Conservation (phyloP, 2,329 filamentous ascomycete species). For the Pseudopyricularia cyperi region DNA sequence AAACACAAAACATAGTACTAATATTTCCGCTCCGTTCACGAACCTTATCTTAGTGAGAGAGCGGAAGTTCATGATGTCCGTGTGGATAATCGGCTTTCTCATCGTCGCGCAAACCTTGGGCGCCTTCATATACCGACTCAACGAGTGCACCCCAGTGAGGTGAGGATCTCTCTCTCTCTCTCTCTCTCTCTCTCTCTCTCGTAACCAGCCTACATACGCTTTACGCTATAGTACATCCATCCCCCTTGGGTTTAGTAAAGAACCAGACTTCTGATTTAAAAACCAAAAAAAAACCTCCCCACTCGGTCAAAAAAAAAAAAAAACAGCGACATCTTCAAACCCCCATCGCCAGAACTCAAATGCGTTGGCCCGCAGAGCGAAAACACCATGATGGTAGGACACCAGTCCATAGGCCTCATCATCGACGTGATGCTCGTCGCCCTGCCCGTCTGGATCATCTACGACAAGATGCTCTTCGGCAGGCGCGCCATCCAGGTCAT, state of each 20-base stretch:
- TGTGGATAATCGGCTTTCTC: slow-evolving; percentile 8
- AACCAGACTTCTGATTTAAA: too few species aligned
- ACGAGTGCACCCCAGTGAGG: slow-evolving; percentile 7
- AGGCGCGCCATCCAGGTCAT: neutral
- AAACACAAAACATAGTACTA: too few species aligned
- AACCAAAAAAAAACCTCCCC: too few species aligned
- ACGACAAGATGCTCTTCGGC: slow-evolving; percentile 1
- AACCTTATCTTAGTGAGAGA: neutral
- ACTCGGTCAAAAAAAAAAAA: too few species aligned
- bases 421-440: slow-evolving; percentile 46
- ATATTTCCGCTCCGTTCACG: too few species aligned
- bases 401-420: slow-evolving; percentile 40
- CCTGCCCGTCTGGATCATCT: slow-evolving; percentile 27
- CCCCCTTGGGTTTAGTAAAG: too few species aligned
- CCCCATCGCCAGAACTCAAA: neutral
- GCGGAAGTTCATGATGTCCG: neutral
- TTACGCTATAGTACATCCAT: neutral
- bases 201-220: neutral
- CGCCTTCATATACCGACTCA: slow-evolving; percentile 9
- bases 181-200: neutral
- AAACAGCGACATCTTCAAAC: neutral
- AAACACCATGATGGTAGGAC: neutral
- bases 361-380: neutral
- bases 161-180: neutral
- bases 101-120: slow-evolving; percentile 7